These are phyloP conservation scores for Lavandula angustifolia DNA, from an alignment of 257 asterid species.

Conservation along the genomic window DNA sequence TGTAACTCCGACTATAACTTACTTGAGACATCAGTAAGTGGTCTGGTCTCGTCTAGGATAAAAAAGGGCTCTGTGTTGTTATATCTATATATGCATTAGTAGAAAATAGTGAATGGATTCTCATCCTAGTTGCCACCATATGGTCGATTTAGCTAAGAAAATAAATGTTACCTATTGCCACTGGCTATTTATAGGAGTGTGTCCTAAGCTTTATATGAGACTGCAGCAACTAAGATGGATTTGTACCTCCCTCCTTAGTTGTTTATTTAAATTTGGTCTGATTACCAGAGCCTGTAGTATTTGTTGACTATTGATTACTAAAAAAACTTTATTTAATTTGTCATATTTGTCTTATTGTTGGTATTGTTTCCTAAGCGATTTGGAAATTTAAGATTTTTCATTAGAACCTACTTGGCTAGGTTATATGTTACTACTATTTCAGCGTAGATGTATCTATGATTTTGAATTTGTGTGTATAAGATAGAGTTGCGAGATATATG, in stretches of 20 bases:
- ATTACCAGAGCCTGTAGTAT: neutral
- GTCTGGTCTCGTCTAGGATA: slow-evolving; percentile 13
- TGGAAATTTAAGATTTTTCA: too few relatives aligned
- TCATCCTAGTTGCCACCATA: slow-evolving; percentile 3
- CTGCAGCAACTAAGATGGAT: slow-evolving; percentile 1
- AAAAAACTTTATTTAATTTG: neutral
- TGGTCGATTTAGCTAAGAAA: slow-evolving; percentile 3
- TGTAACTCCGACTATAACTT: slow-evolving; percentile 1
- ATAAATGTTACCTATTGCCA: neutral
- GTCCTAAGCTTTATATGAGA: neutral
- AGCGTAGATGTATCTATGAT: too few relatives aligned
- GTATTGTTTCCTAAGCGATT: neutral
- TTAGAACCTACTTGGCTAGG: too few relatives aligned
- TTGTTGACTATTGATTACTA: neutral
- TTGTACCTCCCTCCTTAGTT: neutral
- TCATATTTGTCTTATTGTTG: too few relatives aligned
- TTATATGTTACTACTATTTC: too few relatives aligned
- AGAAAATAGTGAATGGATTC: slow-evolving; percentile 21
- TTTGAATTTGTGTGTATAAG: too few relatives aligned
- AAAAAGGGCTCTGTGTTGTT: neutral
- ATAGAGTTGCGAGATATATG: too few relatives aligned
- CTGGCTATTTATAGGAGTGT: neutral
- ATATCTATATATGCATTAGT: slow-evolving; percentile 6
- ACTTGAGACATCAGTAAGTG: slow-evolving; percentile 15
- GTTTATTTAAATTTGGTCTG: neutral